These are phyloP conservation scores for Naganishia kalamii DNA, from an alignment of 768 basidiomycete genomes.

Conservation along the genomic window DNA sequence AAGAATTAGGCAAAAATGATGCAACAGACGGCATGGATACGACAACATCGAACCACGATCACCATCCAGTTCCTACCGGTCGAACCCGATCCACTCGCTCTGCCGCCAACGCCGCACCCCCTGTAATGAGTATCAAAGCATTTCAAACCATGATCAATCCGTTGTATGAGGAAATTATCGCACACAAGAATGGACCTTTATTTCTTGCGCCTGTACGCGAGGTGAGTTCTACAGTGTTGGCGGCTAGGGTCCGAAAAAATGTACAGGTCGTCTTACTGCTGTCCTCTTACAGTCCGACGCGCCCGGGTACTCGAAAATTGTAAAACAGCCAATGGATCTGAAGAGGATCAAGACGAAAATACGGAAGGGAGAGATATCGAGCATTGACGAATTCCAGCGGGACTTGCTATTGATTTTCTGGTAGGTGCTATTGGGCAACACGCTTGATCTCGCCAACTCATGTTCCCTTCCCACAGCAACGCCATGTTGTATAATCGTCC, in stretches of 20 bases:
- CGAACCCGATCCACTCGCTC: slow-evolving; percentile 19
- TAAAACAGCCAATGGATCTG: slow-evolving; percentile 90
- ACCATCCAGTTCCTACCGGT: neutral
- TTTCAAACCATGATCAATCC: slow-evolving; percentile 53
- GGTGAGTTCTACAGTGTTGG: slow-evolving; percentile 27
- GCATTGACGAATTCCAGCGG: slow-evolving; percentile 77
- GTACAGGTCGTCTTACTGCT: too few relatives aligned
- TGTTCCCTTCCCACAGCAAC: slow-evolving; percentile 50
- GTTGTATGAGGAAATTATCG: slow-evolving; percentile 73
- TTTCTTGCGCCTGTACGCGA: slow-evolving; percentile 85
- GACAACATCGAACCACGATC: neutral
- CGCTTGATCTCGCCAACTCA: neutral
- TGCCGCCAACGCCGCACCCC: slow-evolving; percentile 5
- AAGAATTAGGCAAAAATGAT: slow-evolving; percentile 7
- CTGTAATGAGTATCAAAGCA: slow-evolving; percentile 15
- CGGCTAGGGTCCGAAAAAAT: too few relatives aligned
- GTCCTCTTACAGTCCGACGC: slow-evolving; percentile 57
- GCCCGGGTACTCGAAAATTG: slow-evolving; percentile 83
- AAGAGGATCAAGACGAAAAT: slow-evolving; percentile 84
- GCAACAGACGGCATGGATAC: neutral
- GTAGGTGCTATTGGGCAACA: slow-evolving; percentile 24
- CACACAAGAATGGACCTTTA: slow-evolving; percentile 79
- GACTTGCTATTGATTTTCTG: slow-evolving; percentile 92
- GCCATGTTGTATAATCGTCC: slow-evolving; percentile 95
- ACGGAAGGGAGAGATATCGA: slow-evolving; percentile 73